Percentiles rank a stretch among this genome's conserved stretches.
phyloP scores from a whole-genome alignment of 257 asterid genomes.

The Solanum arcanum region DNA sequence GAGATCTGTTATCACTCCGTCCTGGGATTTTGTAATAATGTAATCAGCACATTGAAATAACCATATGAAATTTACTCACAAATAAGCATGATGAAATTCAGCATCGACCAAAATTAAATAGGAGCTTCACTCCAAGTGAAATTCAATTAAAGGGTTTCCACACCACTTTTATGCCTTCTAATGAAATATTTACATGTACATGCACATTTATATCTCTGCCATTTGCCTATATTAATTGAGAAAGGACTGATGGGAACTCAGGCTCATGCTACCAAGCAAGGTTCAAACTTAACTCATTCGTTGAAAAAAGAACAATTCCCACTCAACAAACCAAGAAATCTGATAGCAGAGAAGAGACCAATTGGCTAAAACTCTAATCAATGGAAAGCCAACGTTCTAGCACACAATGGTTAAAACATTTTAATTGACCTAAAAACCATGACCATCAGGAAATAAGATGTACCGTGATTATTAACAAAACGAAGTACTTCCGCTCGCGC shows the following conservation, averaged over 20 bases:
- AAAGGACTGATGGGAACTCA: background rate
- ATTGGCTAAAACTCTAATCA: background rate
- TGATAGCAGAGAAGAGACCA: background rate
- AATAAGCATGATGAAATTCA: background rate
- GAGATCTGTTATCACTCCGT: slow-evolving; percentile 97
- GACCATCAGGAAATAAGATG: background rate
- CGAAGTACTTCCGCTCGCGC: slow-evolving; percentile 61
- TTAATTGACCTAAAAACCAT: background rate
- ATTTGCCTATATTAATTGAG: background rate
- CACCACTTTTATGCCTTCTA: background rate
- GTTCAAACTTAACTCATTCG: background rate
- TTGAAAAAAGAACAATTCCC: background rate
- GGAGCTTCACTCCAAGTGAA: background rate
- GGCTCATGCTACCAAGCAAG: background rate
- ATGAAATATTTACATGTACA: background rate
- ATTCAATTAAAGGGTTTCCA: background rate
- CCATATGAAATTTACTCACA: background rate
- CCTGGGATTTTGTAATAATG: slow-evolving; percentile 24
- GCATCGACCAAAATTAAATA: background rate
- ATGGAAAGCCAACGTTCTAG: background rate
- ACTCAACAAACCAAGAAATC: background rate
- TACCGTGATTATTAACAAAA: slow-evolving; percentile 92
- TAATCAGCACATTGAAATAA: background rate
- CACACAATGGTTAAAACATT: background rate
- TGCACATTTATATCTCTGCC: background rate